Conservation (phyloP, 768 basidiomycete genomes). For the Podaxis rugospora region DNA sequence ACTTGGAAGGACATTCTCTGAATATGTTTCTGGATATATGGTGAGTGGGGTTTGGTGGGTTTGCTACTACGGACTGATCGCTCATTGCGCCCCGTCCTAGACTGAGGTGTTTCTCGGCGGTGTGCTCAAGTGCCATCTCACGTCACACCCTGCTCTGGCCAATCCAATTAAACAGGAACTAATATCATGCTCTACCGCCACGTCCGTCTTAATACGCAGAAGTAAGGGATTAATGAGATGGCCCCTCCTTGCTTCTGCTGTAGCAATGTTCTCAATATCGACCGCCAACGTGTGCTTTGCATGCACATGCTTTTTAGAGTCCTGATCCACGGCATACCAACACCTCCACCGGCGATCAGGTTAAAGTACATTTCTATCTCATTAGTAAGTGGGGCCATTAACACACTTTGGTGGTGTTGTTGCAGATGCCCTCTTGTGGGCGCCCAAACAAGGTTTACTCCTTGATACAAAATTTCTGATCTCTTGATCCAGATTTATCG, state of each 20-base stretch:
- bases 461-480: not conserved
- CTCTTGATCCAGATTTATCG: conserved; percentile 21
- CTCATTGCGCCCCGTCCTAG: not conserved
- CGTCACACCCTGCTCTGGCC: not conserved
- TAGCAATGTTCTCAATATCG: conserved; percentile 31
- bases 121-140: not conserved
- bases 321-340: conserved; percentile 14
- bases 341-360: conserved; percentile 17
- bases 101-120: not conserved
- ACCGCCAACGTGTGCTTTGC: conserved; percentile 28
- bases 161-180: conserved; percentile 20
- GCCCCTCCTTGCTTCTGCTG: conserved; percentile 25
- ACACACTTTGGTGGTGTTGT: conserved; percentile 3
- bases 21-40: not conserved
- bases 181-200: conserved; percentile 31
- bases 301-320: conserved; percentile 24
- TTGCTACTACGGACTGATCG: not conserved
- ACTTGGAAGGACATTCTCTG: not conserved
- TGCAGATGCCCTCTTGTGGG: conserved; percentile 12
- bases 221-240: conserved; percentile 19
- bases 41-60: not conserved
- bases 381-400: conserved; percentile 31
- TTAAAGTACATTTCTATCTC: conserved; percentile 31
- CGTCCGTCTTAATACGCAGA: conserved; percentile 24
- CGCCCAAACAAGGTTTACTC: not conserved